phyloP scores from a whole-genome alignment of 1,284 basidiomycete species.

The Takashimella koratensis region DNA sequence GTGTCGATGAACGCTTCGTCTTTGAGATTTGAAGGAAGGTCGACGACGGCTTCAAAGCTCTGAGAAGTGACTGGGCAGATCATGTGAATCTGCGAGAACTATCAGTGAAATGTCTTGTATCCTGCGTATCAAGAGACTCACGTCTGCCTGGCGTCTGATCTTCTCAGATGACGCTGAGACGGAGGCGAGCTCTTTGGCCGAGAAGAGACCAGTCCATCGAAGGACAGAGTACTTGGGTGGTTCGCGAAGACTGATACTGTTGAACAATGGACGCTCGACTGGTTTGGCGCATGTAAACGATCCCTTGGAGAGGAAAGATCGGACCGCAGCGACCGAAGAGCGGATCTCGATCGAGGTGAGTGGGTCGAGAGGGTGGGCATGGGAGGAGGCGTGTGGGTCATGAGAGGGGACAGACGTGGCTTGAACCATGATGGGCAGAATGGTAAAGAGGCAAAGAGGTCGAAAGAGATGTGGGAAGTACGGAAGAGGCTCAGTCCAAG shows the following conservation, averaged over 20 bases:
- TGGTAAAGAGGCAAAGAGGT: too few species aligned
- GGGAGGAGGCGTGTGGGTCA: slow-evolving; percentile 19
- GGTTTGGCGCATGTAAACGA: slow-evolving; percentile 18
- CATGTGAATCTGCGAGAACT: slow-evolving; percentile 37
- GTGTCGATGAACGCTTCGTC: slow-evolving; percentile 17
- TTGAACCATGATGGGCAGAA: neutral
- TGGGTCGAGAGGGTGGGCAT: slow-evolving; percentile 51
- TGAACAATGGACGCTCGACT: slow-evolving; percentile 35
- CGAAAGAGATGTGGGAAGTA: too few species aligned
- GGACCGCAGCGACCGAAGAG: slow-evolving; percentile 35
- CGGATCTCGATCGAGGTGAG: slow-evolving; percentile 45
- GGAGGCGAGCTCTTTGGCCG: slow-evolving; percentile 30
- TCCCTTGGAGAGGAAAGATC: slow-evolving; percentile 27
- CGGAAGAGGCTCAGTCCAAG: too few species aligned
- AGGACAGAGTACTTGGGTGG: slow-evolving; percentile 44
- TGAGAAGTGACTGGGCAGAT: slow-evolving; percentile 47
- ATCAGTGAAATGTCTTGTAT: neutral
- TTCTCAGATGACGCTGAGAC: slow-evolving; percentile 11
- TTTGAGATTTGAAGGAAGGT: slow-evolving; percentile 43
- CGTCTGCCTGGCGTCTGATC: slow-evolving; percentile 40
- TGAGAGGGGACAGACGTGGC: neutral
- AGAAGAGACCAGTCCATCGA: slow-evolving; percentile 39
- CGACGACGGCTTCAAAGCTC: slow-evolving; percentile 44
- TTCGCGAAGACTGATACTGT: slow-evolving; percentile 44
- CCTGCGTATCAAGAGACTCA: slow-evolving; percentile 16